phyloP scores from a whole-genome alignment of 495 filamentous ascomycete genomes.

The Achaetomiella virescens region DNA sequence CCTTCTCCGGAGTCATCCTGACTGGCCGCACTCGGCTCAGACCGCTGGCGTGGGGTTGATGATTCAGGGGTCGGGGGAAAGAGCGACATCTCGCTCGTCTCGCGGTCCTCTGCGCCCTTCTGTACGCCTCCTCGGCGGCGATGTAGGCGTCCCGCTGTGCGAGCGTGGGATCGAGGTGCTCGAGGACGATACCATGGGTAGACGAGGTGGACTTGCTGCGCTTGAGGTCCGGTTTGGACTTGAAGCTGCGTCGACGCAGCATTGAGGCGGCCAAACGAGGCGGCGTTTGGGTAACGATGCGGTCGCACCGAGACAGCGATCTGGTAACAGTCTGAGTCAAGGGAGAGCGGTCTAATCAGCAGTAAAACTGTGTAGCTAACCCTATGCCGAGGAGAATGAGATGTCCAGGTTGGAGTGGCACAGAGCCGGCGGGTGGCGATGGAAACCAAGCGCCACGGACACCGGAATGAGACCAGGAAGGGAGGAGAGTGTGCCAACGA shows the following conservation, averaged over 20 bases:
- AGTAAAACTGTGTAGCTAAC: constrained; percentile 23
- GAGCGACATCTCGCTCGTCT: constrained; percentile 35
- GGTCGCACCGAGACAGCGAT: not conserved
- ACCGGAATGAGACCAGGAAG: not conserved
- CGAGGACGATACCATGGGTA: constrained; percentile 41
- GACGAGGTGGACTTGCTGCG: constrained; percentile 61
- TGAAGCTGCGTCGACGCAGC: constrained; percentile 41
- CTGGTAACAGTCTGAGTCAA: not conserved
- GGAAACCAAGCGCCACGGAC: not conserved
- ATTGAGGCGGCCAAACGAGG: constrained; percentile 26
- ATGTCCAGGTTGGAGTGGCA: constrained; percentile 9
- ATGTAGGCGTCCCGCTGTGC: constrained; percentile 57
- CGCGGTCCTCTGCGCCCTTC: constrained; percentile 45
- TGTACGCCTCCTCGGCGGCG: constrained; percentile 63
- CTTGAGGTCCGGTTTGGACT: constrained; percentile 40
- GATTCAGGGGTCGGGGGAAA: constrained; percentile 27
- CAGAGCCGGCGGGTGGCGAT: not conserved
- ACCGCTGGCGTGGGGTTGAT: constrained; percentile 12
- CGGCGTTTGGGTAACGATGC: not conserved
- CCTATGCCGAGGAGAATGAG: constrained; percentile 17
- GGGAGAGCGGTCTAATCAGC: constrained; percentile 5
- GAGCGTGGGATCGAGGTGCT: constrained; percentile 48
- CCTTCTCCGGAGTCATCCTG: not conserved
- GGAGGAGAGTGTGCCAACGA: not conserved
- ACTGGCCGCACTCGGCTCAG: not conserved